phyloP scores from a whole-genome alignment of 805 yeast genomes.

The Metschnikowia santaceciliae region DNA sequence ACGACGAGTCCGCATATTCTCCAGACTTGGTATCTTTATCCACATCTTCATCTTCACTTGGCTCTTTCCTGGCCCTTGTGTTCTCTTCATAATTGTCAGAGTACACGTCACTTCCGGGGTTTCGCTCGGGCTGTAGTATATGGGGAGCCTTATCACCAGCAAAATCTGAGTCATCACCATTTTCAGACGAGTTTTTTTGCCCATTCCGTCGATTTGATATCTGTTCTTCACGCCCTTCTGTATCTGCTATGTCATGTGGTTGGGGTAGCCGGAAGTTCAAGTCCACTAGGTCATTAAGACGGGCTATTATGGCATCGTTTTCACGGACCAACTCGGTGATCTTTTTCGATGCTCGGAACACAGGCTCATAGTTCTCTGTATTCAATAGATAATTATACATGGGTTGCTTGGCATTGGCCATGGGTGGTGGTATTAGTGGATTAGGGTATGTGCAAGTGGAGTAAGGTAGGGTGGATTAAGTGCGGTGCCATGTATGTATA shows the following conservation, averaged over 20 bases:
- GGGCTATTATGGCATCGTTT: slow-evolving; percentile 23
- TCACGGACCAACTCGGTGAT: slow-evolving; percentile 19
- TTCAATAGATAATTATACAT: slow-evolving; percentile 19
- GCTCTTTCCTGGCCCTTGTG: neutral
- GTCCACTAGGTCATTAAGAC: slow-evolving; percentile 24
- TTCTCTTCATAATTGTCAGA: neutral
- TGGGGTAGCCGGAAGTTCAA: slow-evolving; percentile 11
- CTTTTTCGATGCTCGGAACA: slow-evolving; percentile 21
- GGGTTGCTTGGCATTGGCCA: neutral
- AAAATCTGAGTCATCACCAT: neutral
- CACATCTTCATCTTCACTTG: neutral
- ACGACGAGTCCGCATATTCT: too few relatives aligned
- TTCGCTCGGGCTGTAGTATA: neutral
- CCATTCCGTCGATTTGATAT: neutral
- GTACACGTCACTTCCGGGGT: neutral
- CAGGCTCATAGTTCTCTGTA: slow-evolving; percentile 33
- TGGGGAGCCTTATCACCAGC: neutral
- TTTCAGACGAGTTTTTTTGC: neutral
- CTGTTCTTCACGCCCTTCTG: neutral
- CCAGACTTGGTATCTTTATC: neutral
- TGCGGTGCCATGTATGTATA: neutral
- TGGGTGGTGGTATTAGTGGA: neutral
- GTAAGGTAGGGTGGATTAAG: neutral
- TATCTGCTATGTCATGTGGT: slow-evolving; percentile 5
- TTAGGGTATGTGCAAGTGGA: neutral